These are phyloP conservation scores for Bothriochloa decipiens DNA, from an alignment of 176 grass and related monocot species.

Conservation along the genomic window DNA sequence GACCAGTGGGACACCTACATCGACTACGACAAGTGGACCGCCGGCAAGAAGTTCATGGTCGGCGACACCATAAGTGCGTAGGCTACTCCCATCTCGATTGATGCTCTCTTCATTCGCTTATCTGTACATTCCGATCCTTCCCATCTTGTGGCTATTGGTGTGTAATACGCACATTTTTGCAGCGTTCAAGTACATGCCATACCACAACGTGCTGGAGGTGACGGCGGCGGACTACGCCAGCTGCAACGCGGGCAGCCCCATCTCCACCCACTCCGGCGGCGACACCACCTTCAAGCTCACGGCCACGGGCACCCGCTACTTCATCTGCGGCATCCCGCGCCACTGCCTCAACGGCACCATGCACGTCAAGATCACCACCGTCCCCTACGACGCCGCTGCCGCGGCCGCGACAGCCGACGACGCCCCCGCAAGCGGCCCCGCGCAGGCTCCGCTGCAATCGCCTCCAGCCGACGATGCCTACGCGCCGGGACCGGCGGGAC, in stretches of 20 bases:
- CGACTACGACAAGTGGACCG: slow-evolving; percentile 57
- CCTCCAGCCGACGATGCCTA: slow-evolving; percentile 22
- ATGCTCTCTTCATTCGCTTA: too few relatives aligned
- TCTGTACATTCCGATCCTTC: too few relatives aligned
- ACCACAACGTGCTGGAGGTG: slow-evolving; percentile 82
- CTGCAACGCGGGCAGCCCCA: slow-evolving; percentile 43
- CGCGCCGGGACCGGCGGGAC: slow-evolving; percentile 4
- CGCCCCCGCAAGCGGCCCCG: neutral
- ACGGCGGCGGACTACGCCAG: slow-evolving; percentile 40
- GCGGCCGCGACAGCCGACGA: neutral
- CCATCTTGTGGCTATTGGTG: neutral
- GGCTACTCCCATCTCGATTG: too few relatives aligned
- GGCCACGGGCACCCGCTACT: slow-evolving; percentile 60
- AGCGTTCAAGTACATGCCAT: slow-evolving; percentile 63
- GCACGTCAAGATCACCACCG: slow-evolving; percentile 59
- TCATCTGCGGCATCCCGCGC: slow-evolving; percentile 77
- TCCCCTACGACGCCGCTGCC: slow-evolving; percentile 24
- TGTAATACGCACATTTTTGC: too few relatives aligned
- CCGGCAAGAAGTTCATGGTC: slow-evolving; percentile 50
- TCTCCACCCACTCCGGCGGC: slow-evolving; percentile 52
- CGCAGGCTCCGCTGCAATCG: slow-evolving; percentile 3
- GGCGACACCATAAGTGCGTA: slow-evolving; percentile 69
- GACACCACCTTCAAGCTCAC: slow-evolving; percentile 53
- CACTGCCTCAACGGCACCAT: slow-evolving; percentile 75
- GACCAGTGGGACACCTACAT: slow-evolving; percentile 62